Evolutionary conservation across 2,329 filamentous ascomycete genomes (phyloP).

Genomic region (Calycina marina): DNA sequence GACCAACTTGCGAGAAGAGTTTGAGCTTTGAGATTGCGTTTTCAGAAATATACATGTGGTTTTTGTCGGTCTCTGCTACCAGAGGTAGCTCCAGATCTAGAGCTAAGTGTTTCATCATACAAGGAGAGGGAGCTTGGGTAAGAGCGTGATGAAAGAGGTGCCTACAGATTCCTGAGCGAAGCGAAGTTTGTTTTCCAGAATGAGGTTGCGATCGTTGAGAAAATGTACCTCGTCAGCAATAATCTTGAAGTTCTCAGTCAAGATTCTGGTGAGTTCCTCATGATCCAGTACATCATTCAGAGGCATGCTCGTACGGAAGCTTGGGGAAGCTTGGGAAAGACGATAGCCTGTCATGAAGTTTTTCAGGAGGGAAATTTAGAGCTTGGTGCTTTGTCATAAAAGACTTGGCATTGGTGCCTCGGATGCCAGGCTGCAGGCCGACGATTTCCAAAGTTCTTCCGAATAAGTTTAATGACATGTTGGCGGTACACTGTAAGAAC

Average conservation of each 20-base stretch:
- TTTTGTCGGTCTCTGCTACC: constrained; percentile 48
- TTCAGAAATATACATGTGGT: constrained; percentile 35
- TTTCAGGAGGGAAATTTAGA: too few species aligned
- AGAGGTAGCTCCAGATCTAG: constrained; percentile 63
- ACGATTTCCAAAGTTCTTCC: too few species aligned
- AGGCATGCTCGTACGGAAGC: constrained; percentile 17
- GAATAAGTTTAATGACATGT: too few species aligned
- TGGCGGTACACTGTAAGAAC: too few species aligned
- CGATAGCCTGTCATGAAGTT: not conserved
- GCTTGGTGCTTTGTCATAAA: too few species aligned
- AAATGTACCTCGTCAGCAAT: constrained; percentile 51
- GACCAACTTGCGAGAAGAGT: constrained; percentile 18
- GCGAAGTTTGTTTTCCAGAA: constrained; percentile 51
- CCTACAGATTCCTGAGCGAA: constrained; percentile 54
- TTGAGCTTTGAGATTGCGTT: too few species aligned
- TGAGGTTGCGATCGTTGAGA: constrained; percentile 46
- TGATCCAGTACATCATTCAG: constrained; percentile 16
- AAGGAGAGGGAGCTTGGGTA: constrained; percentile 1
- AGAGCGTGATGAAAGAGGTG: constrained; percentile 9
- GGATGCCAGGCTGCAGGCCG: too few species aligned
- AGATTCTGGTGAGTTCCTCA: constrained; percentile 34
- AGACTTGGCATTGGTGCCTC: too few species aligned
- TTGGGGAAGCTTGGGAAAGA: constrained; percentile 3
- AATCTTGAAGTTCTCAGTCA: constrained; percentile 49
- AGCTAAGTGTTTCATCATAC: constrained; percentile 49